Evolutionary conservation across 257 asterid genomes (phyloP), one percentile per base, ranked within the genome.

Genomic region (Solanum pinnatisectum): DNA sequence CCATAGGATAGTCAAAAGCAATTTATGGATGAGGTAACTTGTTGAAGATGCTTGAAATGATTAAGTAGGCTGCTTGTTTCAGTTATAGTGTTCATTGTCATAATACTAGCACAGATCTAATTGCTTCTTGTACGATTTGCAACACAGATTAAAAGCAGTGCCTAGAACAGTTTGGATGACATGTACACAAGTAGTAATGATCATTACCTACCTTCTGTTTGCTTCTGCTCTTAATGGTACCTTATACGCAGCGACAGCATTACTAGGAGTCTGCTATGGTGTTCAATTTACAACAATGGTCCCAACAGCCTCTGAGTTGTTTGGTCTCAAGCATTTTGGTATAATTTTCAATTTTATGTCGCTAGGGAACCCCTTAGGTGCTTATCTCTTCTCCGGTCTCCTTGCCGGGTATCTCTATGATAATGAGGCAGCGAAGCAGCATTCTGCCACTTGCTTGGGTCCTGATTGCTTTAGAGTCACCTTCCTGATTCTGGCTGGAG

Each of bases 211-310:
- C 89, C 93, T 94, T 91, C 94, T 95, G 5, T 94, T 91, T 71
- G 96, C 98, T 39, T 93, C 93, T 35, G 94, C 90, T 65, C 49
- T 89, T 18, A 40, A 84, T 63, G 93, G 93, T 10, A 93, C 94
- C 79, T 95, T 95, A 52, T 83, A 88, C 3, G 90, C 56, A 27
- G 95, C 96, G 37, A 94, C 94, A 6, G 90, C 93, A n/a, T 90
- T 93, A 30, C 98, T 95, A 1, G 98, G 98, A 27, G 88, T 92
- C 63, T 95, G 97, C 89, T 95, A 92, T 23, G 98, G 98, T 18
- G 90, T 90, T 71, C 97, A 95, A 68, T 90, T 93, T 84, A 91
- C 97, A 9, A 86, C 92, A 68, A 93, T 92, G 95, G 91, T 92
- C 89, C 95, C 98, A 18, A 92, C 98, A 25, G 92, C 94, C 84